These are phyloP conservation scores for Escallonia herrerae DNA, from an alignment of 129 eudicot species.

Conservation along the genomic window DNA sequence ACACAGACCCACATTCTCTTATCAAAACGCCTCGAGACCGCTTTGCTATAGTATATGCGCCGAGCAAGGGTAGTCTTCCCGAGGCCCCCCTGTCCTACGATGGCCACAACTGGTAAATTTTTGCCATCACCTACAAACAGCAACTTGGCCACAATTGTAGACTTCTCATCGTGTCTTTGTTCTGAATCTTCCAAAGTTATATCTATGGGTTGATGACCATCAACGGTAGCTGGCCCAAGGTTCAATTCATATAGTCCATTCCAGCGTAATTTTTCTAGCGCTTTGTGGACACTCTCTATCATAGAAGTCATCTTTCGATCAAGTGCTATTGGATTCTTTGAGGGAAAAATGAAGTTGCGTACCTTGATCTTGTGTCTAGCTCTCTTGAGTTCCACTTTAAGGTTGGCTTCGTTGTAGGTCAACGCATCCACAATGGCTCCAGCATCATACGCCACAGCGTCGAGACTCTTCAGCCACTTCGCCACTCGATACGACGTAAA, in stretches of 20 bases:
- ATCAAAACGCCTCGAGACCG: not conserved
- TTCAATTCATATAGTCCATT: not conserved
- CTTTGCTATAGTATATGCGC: not conserved
- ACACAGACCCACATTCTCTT: conserved; percentile 17
- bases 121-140: not conserved
- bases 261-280: conserved; percentile 4
- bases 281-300: conserved; percentile 7
- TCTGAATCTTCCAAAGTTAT: not conserved
- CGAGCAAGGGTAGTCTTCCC: conserved; percentile 23
- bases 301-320: not conserved
- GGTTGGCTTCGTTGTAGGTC: not conserved
- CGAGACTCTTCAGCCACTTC: conserved; percentile 11
- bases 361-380: conserved; percentile 1
- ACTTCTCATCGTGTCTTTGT: conserved; percentile 13
- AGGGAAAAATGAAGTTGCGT: not conserved
- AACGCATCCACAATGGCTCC: conserved; percentile 18
- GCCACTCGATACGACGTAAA: not conserved
- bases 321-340: not conserved
- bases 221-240: not conserved
- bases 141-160: conserved; percentile 1
- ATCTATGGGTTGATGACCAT: no score
- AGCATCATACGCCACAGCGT: not conserved
- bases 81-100: conserved; percentile 22
- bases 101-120: conserved; percentile 1
- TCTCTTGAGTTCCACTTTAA: not conserved